phyloP scores from a whole-genome alignment of 371 early-diverging fungal species.

The Mucor indicus region DNA sequence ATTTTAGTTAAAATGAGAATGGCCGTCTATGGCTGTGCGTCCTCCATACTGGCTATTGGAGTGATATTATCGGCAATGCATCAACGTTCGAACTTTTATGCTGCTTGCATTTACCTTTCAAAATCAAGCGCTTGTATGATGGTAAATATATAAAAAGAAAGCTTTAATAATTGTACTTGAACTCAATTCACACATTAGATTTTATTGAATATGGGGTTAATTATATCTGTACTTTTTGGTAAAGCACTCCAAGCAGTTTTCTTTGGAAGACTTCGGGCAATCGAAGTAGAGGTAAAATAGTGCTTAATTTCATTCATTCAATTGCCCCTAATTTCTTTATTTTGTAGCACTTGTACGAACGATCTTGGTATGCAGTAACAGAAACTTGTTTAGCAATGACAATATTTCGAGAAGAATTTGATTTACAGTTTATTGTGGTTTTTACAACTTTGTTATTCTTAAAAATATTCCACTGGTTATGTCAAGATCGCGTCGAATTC shows the following conservation, averaged over 20 bases:
- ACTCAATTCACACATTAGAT: slow-evolving; percentile 42
- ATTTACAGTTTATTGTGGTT: slow-evolving; percentile 76
- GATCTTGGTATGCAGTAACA: slow-evolving; percentile 94
- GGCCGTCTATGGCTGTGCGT: slow-evolving; percentile 73
- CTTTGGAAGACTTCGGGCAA: slow-evolving; percentile 87
- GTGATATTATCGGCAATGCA: slow-evolving; percentile 72
- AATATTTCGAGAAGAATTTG: slow-evolving; percentile 92
- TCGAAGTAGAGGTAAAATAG: slow-evolving; percentile 83
- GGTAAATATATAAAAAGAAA: slow-evolving; percentile 38
- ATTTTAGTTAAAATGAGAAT: slow-evolving; percentile 69
- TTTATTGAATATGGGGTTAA: slow-evolving; percentile 78
- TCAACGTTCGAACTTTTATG: slow-evolving; percentile 82
- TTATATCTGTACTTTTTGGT: slow-evolving; percentile 74
- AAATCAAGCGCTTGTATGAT: slow-evolving; percentile 85
- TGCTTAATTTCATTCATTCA: not conserved
- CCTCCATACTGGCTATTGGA: slow-evolving; percentile 65
- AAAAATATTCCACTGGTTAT: slow-evolving; percentile 96
- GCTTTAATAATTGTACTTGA: not conserved
- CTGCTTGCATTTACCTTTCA: slow-evolving; percentile 84
- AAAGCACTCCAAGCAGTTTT: slow-evolving; percentile 74
- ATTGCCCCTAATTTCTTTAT: not conserved
- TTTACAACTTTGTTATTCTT: slow-evolving; percentile 83
- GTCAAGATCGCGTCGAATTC: slow-evolving; percentile 88
- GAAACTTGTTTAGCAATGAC: slow-evolving; percentile 96
- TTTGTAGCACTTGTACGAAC: slow-evolving; percentile 86